phyloP scores from a whole-genome alignment of 306 rosid species.

The Vicia sativa region DNA sequence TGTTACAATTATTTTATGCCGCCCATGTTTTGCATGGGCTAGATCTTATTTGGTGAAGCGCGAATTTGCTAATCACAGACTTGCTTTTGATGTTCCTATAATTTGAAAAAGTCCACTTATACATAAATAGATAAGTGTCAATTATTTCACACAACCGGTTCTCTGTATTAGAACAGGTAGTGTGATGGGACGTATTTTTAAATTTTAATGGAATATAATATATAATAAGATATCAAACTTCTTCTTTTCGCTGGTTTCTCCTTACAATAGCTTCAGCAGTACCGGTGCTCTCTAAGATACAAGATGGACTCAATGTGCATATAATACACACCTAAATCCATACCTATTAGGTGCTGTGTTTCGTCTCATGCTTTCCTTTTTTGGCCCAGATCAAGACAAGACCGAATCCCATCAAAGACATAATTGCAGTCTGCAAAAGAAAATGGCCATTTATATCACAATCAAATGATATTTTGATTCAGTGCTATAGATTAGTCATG shows the following conservation, averaged over 20 bases:
- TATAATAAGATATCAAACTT: constrained; percentile 11
- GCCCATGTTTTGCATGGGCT: neutral
- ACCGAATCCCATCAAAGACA: constrained; percentile 97
- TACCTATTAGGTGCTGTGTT: constrained; percentile 27
- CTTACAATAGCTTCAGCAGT: constrained; percentile 10
- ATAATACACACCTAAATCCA: neutral
- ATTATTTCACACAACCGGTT: constrained; percentile 3
- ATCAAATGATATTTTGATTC: constrained; percentile 1
- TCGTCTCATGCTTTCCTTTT: constrained; percentile 50
- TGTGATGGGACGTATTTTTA: neutral
- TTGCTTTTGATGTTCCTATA: neutral
- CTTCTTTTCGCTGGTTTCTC: constrained; percentile 6
- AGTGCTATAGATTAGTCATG: neutral
- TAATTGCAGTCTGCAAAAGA: constrained; percentile 80
- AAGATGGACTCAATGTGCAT: constrained; percentile 26
- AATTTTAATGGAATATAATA: neutral
- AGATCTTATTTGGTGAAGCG: constrained; percentile 5
- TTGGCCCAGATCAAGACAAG: constrained; percentile 85
- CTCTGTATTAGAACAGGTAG: neutral
- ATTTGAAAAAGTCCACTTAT: neutral
- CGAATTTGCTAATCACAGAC: constrained; percentile 7
- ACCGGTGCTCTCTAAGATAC: neutral
- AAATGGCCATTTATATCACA: constrained; percentile 31
- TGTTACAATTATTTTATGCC: neutral
- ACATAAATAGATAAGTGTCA: neutral